Percentiles rank a stretch among this genome's conserved stretches.
These are phyloP conservation scores for Fusarium humuli DNA, from an alignment of 2,329 filamentous ascomycete genomes.

Conservation along the genomic window DNA sequence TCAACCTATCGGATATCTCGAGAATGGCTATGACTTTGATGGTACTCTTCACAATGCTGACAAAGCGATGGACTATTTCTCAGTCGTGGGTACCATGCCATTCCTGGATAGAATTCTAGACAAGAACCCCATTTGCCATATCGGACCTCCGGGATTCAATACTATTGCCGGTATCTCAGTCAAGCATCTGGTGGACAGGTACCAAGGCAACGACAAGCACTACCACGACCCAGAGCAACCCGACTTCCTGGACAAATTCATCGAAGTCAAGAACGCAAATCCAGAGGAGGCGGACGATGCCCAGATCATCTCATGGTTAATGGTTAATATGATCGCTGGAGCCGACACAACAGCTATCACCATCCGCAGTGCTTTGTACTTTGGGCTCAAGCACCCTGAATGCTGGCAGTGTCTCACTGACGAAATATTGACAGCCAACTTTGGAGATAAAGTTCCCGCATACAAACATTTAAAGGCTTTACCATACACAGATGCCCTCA, in stretches of 20 bases:
- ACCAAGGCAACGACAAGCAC: constrained; percentile 46
- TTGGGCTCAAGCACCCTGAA: constrained; percentile 33
- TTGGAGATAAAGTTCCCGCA: constrained; percentile 14
- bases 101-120: background rate
- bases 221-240: constrained; percentile 42
- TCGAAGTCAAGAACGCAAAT: constrained; percentile 52
- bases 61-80: background rate
- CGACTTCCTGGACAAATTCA: constrained; percentile 56
- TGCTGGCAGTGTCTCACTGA: constrained; percentile 33
- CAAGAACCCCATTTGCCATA: constrained; percentile 45
- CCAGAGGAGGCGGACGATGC: constrained; percentile 52
- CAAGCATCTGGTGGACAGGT: constrained; percentile 46
- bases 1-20: background rate
- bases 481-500: constrained; percentile 52
- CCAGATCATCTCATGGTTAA: constrained; percentile 52
- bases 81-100: background rate
- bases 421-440: constrained; percentile 27
- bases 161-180: constrained; percentile 47
- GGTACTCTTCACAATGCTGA: background rate
- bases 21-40: background rate
- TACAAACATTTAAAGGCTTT: constrained; percentile 34
- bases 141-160: constrained; percentile 51
- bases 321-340: constrained; percentile 49
- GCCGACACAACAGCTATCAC: constrained; percentile 43
- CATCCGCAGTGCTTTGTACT: constrained; percentile 43